Percentiles rank a stretch among this genome's conserved stretches.
These are phyloP conservation scores for Neonectria neomacrospora DNA, from an alignment of 2,329 filamentous ascomycete species.

Conservation along the genomic window DNA sequence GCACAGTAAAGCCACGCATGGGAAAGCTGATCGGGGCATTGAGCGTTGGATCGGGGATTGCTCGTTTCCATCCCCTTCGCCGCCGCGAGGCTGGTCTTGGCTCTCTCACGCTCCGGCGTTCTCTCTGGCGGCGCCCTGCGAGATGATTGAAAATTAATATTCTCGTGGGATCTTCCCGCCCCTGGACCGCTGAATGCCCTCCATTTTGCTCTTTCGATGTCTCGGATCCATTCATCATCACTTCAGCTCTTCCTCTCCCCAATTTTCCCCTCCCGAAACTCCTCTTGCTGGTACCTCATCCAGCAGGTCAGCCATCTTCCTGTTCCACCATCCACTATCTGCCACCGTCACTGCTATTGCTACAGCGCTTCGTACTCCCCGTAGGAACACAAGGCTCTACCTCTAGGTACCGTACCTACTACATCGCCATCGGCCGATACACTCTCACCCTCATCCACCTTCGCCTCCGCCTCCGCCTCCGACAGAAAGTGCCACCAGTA, in stretches of 20 bases:
- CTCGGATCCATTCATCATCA: not conserved
- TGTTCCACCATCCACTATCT: too few species aligned
- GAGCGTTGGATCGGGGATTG: slow-evolving; percentile 46
- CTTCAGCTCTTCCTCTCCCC: not conserved
- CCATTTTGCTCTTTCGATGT: not conserved
- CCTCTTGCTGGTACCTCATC: not conserved
- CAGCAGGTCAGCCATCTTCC: too few species aligned
- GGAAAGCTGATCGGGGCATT: slow-evolving; percentile 50
- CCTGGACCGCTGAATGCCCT: not conserved
- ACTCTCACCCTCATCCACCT: not conserved
- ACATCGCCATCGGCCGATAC: not conserved
- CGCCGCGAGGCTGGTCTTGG: not conserved
- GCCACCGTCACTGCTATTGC: too few species aligned
- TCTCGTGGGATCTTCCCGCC: slow-evolving; percentile 4
- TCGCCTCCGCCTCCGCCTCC: not conserved
- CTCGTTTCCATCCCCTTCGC: slow-evolving; percentile 27
- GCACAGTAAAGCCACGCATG: slow-evolving; percentile 21
- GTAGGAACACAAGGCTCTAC: not conserved
- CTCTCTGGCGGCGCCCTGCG: slow-evolving; percentile 3
- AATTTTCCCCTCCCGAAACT: not conserved
- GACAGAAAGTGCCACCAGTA: slow-evolving; percentile 12
- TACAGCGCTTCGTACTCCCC: not conserved
- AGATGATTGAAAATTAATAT: not conserved
- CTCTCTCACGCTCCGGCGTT: slow-evolving; percentile 4
- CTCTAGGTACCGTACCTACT: too few species aligned